Evolutionary conservation across 495 filamentous ascomycete genomes (phyloP), one percentile per base, ranked within the genome.

Genomic region (Aspergillus sparsus): DNA sequence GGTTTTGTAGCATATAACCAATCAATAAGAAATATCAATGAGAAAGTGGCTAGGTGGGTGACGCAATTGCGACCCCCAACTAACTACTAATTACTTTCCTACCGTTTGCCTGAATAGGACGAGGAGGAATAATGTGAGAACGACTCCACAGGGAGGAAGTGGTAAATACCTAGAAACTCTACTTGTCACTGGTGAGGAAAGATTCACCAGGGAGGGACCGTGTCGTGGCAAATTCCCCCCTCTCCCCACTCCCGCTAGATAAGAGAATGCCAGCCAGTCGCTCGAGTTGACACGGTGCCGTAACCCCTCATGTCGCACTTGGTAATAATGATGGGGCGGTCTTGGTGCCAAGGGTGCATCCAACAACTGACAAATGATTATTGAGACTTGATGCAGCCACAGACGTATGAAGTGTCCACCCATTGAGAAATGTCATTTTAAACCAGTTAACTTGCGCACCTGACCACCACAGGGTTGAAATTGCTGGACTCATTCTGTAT

Each of bases 321-420:
- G 21, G 21, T 27, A 27, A 27, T 27, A 27, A 47, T 47, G 8
- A 47, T 47, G 45, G 45, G 45, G 45, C 45, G 45, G 45, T 4
- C 13, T 2, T n/a, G 16, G 45, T 47, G 45, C 45, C 45, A 47
- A 47, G 45, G 45, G 13, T 18, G 45, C 45, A 47, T 15, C 45
- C 13, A 13, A 10, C 37, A 41, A 11, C 45, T 18, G 7, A 47
- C 45, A 47, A 47, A 47, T 47, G 12, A 18, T 41, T 41, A 41
- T 41, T 21, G 45, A 15, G 45, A 9, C 45, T 47, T 13, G 13
- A 21, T 18, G 2, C 45, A 47, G 45, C 45, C 45, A 47, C 16
- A 47, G 45, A 47, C 45, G 45, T 47, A 47, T 41, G 37, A 41
- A n/a, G 37, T 10, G 13, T 47, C 13, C 45, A 47, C 3, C 8